Evolutionary conservation across 1,284 basidiomycete genomes (phyloP).

Genomic region (Leccinum fuscescens): DNA sequence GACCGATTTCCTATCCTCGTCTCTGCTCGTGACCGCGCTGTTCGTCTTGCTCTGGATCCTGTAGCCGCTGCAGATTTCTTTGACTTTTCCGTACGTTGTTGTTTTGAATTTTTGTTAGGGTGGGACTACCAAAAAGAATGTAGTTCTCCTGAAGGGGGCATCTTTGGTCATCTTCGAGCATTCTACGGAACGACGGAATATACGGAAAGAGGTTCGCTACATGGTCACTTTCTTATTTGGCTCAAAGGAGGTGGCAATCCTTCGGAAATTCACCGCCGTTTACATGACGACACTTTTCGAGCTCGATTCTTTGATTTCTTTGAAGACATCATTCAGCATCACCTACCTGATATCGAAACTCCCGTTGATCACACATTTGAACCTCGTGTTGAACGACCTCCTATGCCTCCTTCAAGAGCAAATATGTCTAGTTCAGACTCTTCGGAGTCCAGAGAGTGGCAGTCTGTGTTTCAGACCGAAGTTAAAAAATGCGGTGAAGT

Average conservation of each 20-base stretch:
- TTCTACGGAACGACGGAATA: constrained; percentile 16
- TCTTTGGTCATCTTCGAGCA: neutral
- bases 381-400: neutral
- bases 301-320: constrained; percentile 10
- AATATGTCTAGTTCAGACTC: too few relatives aligned
- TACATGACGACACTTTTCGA: neutral
- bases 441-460: neutral
- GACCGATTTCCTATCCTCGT: constrained; percentile 2
- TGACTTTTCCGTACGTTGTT: constrained; percentile 6
- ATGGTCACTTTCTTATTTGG: constrained; percentile 17
- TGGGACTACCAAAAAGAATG: constrained; percentile 7
- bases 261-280: neutral
- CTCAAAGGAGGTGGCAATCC: constrained; percentile 3
- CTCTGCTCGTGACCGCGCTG: neutral
- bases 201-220: constrained; percentile 10
- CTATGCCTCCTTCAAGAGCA: neutral
- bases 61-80: constrained; percentile 10
- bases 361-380: constrained; percentile 2
- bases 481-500: constrained; percentile 15
- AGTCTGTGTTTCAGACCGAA: neutral
- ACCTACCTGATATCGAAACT: constrained; percentile 9
- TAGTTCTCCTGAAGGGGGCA: too few relatives aligned
- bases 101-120: constrained; percentile 9
- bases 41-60: constrained; percentile 6
- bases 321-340: constrained; percentile 11